Evolutionary conservation across 2,329 filamentous ascomycete genomes (phyloP).

Genomic region (Malbranchea cinnamomea): DNA sequence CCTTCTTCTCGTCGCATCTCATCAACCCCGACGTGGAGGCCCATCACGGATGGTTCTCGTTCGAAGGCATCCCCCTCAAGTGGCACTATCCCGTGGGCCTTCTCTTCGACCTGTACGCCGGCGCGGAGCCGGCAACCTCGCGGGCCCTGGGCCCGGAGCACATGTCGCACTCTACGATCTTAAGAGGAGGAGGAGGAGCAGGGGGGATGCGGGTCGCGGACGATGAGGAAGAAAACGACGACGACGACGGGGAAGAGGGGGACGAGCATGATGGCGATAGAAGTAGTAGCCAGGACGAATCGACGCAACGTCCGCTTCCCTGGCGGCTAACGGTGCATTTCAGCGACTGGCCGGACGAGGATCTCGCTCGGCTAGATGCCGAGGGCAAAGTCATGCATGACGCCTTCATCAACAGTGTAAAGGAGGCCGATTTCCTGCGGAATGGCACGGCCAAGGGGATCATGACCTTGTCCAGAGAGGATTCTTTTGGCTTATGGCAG

Average conservation of each 20-base stretch:
- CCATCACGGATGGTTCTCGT: constrained; percentile 48
- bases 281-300: constrained; percentile 1
- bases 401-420: constrained; percentile 54
- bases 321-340: constrained; percentile 52
- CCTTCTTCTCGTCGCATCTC: constrained; percentile 44
- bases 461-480: constrained; percentile 73
- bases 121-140: constrained; percentile 31
- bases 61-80: constrained; percentile 53
- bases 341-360: constrained; percentile 41
- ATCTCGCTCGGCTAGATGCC: constrained; percentile 42
- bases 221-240: constrained; percentile 11
- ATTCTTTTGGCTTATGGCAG: constrained; percentile 71
- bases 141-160: constrained; percentile 11
- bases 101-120: constrained; percentile 54
- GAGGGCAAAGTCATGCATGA: constrained; percentile 45
- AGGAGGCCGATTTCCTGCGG: constrained; percentile 73
- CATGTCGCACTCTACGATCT: constrained; percentile 6
- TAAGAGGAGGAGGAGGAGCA: constrained; percentile 12
- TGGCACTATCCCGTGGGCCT: constrained; percentile 59
- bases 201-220: too few relatives aligned
- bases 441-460: constrained; percentile 81
- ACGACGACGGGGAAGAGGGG: constrained; percentile 9
- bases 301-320: constrained; percentile 28
- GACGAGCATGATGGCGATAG: not conserved
- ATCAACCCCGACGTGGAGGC: constrained; percentile 41